Conservation (phyloP, 83 land plant genomes). For the Diphasiastrum complanatum region DNA sequence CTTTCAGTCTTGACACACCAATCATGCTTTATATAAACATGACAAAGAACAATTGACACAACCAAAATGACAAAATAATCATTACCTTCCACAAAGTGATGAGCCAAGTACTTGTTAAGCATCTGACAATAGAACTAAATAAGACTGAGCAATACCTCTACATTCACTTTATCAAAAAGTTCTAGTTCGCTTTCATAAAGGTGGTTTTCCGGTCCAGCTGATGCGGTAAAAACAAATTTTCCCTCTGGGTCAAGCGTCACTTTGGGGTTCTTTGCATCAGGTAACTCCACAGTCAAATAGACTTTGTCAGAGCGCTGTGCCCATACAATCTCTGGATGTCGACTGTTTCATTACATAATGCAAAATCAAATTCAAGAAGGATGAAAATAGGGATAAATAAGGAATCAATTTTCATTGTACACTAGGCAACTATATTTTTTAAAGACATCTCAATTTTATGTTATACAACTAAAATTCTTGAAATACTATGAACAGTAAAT, state of each 20-base stretch:
- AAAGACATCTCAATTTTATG: too few species aligned
- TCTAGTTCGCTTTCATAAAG: constrained; percentile 6
- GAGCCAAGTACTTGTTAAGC: too few species aligned
- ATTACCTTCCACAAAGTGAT: too few species aligned
- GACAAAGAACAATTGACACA: too few species aligned
- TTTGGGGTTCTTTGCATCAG: constrained; percentile 5
- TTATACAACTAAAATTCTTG: too few species aligned
- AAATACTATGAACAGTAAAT: too few species aligned
- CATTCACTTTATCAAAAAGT: constrained; percentile 2
- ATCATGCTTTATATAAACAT: too few species aligned
- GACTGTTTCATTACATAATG: not conserved
- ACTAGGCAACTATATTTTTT: too few species aligned
- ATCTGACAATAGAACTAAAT: too few species aligned
- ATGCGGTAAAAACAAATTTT: constrained; percentile 2
- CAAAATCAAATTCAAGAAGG: not conserved
- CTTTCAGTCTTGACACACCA: too few species aligned
- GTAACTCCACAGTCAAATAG: constrained; percentile 4
- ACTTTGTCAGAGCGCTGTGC: constrained; percentile 7
- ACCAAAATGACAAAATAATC: too few species aligned
- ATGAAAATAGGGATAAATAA: not conserved
- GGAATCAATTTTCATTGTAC: too few species aligned
- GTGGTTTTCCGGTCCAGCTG: constrained; percentile 1
- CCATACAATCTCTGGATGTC: constrained; percentile 12
- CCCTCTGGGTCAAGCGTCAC: constrained; percentile 8
- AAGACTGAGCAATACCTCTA: constrained; percentile 10